Evolutionary conservation across 2,329 filamentous ascomycete genomes (phyloP), one percentile per base, ranked within the genome.

Genomic region (Colletotrichum godetiae): DNA sequence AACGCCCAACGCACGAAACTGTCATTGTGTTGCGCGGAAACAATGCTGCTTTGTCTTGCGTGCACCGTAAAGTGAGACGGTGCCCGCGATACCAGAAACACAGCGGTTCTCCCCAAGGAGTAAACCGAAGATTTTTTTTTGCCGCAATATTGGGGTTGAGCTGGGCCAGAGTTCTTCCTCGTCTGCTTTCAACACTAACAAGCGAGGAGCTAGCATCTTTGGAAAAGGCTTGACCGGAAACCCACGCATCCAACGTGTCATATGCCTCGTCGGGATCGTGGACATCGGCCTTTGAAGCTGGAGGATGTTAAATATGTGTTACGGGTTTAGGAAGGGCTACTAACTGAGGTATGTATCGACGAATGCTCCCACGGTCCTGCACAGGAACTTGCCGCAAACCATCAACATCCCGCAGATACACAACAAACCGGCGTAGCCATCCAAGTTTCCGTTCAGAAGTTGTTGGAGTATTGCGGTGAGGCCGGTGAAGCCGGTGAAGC

Each of bases 291-390:
- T 42, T 64, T 5, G 6, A 64, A 56, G 61, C 31, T 64, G 2
- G 3, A 29, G 24, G 49, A 35, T 56, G 27, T 64, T 64, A 64
- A 19, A 13, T 10, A 5, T 53, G 13, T 64, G 3, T 37, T 13
- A 37, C 7, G 37, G n/a, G 10, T 7, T 61, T 46, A 12, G 10
- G 33, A 37, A 29, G 4, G n/a, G 56, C 29, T 46, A 55, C 42
- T 19, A 37, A 61, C 65, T 67, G 11, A 67, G 60, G 42, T 67
- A 67, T 7, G 42, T 67, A 31, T 53, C 29, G 1, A 67, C 22
- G 2, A 67, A 60, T 12, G 56, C 65, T 67, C 49, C 81, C 76
- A 22, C 82, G 77, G 72, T 85, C 81, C 62, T 75, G 73, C 10
- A 84, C 66, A 35, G 83, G 61, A 59, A 61, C 71, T 33, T 72